phyloP scores from a whole-genome alignment of 371 early-diverging fungal species.

The Mucor circinelloides region DNA sequence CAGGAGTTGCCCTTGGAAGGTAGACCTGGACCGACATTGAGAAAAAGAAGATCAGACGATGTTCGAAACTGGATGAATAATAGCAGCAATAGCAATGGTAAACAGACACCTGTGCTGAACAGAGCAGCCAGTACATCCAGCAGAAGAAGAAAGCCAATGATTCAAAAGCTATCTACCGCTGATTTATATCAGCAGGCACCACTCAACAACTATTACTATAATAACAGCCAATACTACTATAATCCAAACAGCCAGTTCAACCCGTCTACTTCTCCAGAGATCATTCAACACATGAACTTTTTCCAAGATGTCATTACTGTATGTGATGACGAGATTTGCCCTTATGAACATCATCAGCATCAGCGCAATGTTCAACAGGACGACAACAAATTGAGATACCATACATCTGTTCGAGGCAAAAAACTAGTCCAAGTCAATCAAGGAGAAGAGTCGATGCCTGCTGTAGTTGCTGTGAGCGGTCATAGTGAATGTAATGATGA shows the following conservation, averaged over 20 bases:
- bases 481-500: neutral
- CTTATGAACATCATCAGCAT: conserved; percentile 4
- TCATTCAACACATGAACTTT: conserved; percentile 27
- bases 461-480: neutral
- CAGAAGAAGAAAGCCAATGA: conserved; percentile 16
- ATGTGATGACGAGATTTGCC: neutral
- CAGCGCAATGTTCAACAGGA: neutral
- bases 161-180: neutral
- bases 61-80: conserved; percentile 44
- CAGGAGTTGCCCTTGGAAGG: conserved; percentile 33
- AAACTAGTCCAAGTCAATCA: conserved; percentile 10
- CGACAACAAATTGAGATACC: conserved; percentile 23
- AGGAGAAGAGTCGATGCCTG: neutral
- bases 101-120: neutral
- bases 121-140: neutral
- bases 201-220: neutral
- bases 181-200: neutral
- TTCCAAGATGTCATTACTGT: conserved; percentile 41
- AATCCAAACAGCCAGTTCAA: neutral
- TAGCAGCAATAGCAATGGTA: neutral
- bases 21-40: conserved; percentile 17
- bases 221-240: neutral
- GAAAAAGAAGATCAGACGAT: conserved; percentile 46
- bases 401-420: conserved; percentile 39
- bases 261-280: conserved; percentile 20